These are phyloP conservation scores for Starmerella sirachaensis DNA, from an alignment of 805 yeast genomes.

Conservation along the genomic window DNA sequence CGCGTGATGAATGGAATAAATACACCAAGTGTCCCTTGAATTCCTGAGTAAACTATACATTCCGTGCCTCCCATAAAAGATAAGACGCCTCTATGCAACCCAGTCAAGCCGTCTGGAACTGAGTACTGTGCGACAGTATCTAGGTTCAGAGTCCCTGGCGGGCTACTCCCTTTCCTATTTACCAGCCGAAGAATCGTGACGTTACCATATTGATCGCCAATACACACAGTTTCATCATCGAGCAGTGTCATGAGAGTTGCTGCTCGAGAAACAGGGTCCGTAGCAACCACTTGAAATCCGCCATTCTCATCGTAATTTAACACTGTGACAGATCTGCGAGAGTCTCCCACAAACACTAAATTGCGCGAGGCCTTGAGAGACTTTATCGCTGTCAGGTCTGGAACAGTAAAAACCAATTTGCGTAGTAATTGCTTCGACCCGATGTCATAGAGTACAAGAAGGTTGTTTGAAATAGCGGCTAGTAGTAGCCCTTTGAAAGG, in stretches of 20 bases:
- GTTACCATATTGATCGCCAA: constrained; percentile 84
- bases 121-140: constrained; percentile 45
- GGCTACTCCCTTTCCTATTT: constrained; percentile 2
- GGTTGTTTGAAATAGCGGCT: constrained; percentile 39
- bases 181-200: constrained; percentile 46
- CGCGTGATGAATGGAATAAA: constrained; percentile 54
- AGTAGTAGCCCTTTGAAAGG: constrained; percentile 50
- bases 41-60: constrained; percentile 54
- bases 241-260: constrained; percentile 47
- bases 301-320: constrained; percentile 41
- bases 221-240: constrained; percentile 65
- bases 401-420: constrained; percentile 42
- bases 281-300: constrained; percentile 50
- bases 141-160: constrained; percentile 41
- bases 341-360: constrained; percentile 61
- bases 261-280: constrained; percentile 58
- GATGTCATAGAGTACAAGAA: constrained; percentile 37
- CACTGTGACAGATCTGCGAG: constrained; percentile 50
- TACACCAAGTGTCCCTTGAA: constrained; percentile 73
- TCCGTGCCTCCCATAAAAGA: constrained; percentile 51
- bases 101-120: constrained; percentile 58
- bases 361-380: constrained; percentile 44
- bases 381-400: constrained; percentile 39
- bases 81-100: constrained; percentile 43
- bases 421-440: constrained; percentile 72